Evolutionary conservation across 2,329 filamentous ascomycete species (phyloP), one percentile per base, ranked within the genome.

Genomic region (Hypomyces rosellus): DNA sequence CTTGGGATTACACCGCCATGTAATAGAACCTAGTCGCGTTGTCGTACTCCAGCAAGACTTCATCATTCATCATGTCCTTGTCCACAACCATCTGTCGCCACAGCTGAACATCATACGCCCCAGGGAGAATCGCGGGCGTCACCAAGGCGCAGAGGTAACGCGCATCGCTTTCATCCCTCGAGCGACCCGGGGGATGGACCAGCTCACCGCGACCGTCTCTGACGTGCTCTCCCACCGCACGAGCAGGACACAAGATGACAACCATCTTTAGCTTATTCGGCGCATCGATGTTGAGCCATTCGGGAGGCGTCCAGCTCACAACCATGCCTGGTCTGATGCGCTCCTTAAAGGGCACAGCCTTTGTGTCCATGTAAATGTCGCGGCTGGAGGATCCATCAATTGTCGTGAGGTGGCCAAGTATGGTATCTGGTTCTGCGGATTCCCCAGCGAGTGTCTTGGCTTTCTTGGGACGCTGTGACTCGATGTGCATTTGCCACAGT

Each of bases 31-130:
- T 60, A n/a, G 71, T 71, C 7, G 56, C 65, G 3, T 59, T 49
- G 56, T 75, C 72, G 54, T 73, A 75, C 55, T 74, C 70, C 9
- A 74, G 52, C 30, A 72, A 51, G 3, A 74, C 65, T 58, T 75
- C 72, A 0, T 52, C 57, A 36, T 68, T 62, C 70, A 75, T 74
- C 52, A 57, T 45, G 1, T 63, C 59, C 5, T 65, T 55, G 15
- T 55, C 51, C 1, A 72, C 57, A 3, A 68, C 59, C 18, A 64
- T 52, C 48, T 73, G 70, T 30, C 59, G 61, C 69, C 69, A 72
- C 15, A 73, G 30, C 47, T 64, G 61, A 9, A 75, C 48, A 40
- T 71, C 69, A 47, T 69, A 75, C 4, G 69, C 61, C 8, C 65
- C 66, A 0, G 64, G 53, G 57, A 68, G 59, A 7, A 66, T 48